Evolutionary conservation across 208 protist genomes (phyloP), one percentile per base, ranked within the genome.

Genomic region (Strigomonas culicis): DNA sequence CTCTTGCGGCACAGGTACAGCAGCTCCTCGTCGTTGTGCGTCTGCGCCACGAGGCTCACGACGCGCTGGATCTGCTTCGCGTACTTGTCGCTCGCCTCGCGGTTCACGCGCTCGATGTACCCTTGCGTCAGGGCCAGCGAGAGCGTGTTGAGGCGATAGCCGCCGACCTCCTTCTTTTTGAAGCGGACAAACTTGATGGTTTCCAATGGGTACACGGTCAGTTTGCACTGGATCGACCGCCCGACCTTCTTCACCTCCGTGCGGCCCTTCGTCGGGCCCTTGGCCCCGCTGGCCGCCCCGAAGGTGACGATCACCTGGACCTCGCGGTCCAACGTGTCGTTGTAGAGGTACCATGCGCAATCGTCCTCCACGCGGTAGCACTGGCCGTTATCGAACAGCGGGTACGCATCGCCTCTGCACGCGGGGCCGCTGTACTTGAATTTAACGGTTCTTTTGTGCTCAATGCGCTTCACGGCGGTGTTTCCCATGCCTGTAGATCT

Each of bases 261-360:
- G 59, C 60, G 60, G 1, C 63, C 51, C 49, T 84, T 59, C 59
- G 70, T 66, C 1, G 63, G 34, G 10, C 63, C 60, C 49, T 74
- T 58, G 25, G 69, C 60, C 27, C 22, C 51, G 28, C 49, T 68
- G 7, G 31, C 21, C 15, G 36, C 50, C 0, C 63, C 59, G 59
- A 91, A 91, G 51, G 73, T 72, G 59, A 80, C 85, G 53, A 62
- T 69, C 22, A 91, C 68, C 51, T 77, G 77, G 66, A 85, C 69
- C 55, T 91, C 84, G 64, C 72, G 79, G 57, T 86, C 71, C 21
- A 74, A 59, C 1, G 80, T 82, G 71, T 87, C 84, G 69, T 87
- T 91, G 66, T 91, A 87, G 56, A 87, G 75, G 63, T 73, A 81
- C 78, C 78, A 85, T 36, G 58, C 57, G 43, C 70, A 63, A 56